Evolutionary conservation across 2,329 filamentous ascomycete genomes (phyloP).

Genomic region (Xylaria arbuscula): DNA sequence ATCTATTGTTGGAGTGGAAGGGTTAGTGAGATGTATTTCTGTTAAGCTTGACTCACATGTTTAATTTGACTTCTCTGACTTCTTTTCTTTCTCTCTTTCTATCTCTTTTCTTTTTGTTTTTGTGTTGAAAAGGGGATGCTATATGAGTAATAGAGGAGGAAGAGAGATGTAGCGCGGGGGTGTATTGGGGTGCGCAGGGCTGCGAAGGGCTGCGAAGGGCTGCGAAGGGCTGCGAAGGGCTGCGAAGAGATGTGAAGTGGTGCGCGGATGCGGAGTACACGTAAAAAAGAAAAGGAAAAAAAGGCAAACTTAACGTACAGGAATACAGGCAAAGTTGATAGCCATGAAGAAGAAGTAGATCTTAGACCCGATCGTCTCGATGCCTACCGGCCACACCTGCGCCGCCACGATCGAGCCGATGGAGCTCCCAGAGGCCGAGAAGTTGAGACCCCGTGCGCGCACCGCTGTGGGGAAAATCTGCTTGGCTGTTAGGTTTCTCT

Average conservation of each 20-base stretch:
- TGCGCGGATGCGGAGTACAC: too few species aligned
- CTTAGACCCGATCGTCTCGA: constrained; percentile 60
- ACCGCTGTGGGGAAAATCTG: constrained; percentile 68
- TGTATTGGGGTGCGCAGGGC: too few species aligned
- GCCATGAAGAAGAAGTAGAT: constrained; percentile 70
- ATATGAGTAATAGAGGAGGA: too few species aligned
- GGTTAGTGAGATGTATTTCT: neutral
- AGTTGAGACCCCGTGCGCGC: constrained; percentile 66
- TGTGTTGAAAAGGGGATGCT: too few species aligned
- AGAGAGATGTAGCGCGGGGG: too few species aligned
- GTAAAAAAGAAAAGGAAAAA: neutral
- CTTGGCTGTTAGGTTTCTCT: neutral
- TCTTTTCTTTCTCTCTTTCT: neutral
- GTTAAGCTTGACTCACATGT: neutral
- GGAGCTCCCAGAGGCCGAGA: constrained; percentile 65
- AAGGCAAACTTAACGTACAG: constrained; percentile 46
- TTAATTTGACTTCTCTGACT: too few species aligned
- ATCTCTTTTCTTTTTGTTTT: neutral
- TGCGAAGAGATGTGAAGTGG: too few species aligned
- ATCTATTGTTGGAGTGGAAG: constrained; percentile 35
- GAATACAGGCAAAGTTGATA: constrained; percentile 61
- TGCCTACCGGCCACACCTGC: constrained; percentile 67
- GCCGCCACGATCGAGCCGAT: constrained; percentile 66
- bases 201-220: too few species aligned
- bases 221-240: too few species aligned